A percentile compares a stretch with the other conserved stretches of the same genome.
Evolutionary conservation across 306 rosid genomes (phyloP).

Genomic region (Medicago ruthenica): DNA sequence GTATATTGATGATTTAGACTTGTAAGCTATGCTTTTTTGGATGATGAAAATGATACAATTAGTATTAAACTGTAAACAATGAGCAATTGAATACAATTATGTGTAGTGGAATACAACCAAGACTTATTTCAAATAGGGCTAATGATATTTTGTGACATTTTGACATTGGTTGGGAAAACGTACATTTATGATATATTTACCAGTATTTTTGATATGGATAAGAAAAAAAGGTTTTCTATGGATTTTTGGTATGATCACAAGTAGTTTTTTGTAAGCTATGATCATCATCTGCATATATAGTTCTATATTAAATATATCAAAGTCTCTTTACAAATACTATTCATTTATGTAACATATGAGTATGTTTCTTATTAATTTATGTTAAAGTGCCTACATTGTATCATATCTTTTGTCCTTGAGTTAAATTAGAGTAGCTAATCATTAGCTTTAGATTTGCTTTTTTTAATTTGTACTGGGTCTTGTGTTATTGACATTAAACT

Average conservation of each 20-base stretch:
- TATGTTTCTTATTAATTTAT: neutral
- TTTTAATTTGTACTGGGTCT: neutral
- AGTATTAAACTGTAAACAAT: neutral
- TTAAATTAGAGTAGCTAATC: neutral
- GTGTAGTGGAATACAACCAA: no score
- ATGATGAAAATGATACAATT: neutral
- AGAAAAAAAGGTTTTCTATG: neutral
- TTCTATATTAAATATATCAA: neutral
- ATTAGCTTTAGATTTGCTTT: neutral
- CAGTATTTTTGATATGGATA: neutral
- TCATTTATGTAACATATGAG: neutral
- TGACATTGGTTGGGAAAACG: neutral
- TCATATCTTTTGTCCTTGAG: neutral
- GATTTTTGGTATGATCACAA: neutral
- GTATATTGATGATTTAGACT: neutral
- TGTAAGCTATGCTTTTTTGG: neutral
- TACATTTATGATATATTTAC: no score
- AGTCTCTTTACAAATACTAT: neutral
- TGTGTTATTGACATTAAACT: conserved; percentile 15
- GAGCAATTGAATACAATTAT: neutral
- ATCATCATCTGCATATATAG: neutral
- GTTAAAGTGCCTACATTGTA: neutral
- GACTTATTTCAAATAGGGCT: neutral
- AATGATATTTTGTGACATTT: neutral
- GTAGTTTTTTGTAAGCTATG: neutral